phyloP scores from a whole-genome alignment of 1,139 yeast genomes.

The Taiozyma onychis region DNA sequence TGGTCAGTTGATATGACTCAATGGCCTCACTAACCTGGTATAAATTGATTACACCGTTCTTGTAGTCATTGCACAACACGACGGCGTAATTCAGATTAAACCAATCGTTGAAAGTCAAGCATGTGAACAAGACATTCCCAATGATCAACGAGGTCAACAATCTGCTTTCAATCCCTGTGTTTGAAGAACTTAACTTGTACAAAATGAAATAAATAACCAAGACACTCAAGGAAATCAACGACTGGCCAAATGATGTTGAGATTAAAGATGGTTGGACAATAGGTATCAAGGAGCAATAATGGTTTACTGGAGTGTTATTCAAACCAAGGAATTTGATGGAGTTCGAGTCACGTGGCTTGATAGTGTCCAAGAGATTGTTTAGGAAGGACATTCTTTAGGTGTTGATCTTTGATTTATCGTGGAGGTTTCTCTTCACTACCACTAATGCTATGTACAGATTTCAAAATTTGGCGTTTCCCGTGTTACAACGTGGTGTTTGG shows the following conservation, averaged over 20 bases:
- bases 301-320: conserved; percentile 22
- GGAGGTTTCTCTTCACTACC: too few relatives aligned
- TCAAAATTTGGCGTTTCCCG: background rate
- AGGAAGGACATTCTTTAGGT: background rate
- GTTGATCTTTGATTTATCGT: too few relatives aligned
- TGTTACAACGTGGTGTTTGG: background rate
- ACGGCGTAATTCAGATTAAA: conserved; percentile 19
- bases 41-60: conserved; percentile 19
- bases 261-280: conserved; percentile 20
- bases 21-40: conserved; percentile 20
- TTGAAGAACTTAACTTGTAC: conserved; percentile 4
- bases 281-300: conserved; percentile 19
- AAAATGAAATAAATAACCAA: conserved; percentile 10
- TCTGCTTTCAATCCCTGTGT: conserved; percentile 19
- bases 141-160: conserved; percentile 15
- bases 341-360: background rate
- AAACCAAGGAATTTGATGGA: conserved; percentile 11
- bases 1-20: conserved; percentile 13
- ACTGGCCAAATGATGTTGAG: conserved; percentile 21
- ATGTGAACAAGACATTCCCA: conserved; percentile 14
- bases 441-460: too few relatives aligned
- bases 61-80: conserved; percentile 22
- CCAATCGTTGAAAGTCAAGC: conserved; percentile 20
- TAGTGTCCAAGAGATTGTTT: background rate
- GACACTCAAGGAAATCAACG: conserved; percentile 11